These are phyloP conservation scores for Boletellus deceptivus DNA, from an alignment of 1,284 basidiomycete genomes.

Conservation along the genomic window DNA sequence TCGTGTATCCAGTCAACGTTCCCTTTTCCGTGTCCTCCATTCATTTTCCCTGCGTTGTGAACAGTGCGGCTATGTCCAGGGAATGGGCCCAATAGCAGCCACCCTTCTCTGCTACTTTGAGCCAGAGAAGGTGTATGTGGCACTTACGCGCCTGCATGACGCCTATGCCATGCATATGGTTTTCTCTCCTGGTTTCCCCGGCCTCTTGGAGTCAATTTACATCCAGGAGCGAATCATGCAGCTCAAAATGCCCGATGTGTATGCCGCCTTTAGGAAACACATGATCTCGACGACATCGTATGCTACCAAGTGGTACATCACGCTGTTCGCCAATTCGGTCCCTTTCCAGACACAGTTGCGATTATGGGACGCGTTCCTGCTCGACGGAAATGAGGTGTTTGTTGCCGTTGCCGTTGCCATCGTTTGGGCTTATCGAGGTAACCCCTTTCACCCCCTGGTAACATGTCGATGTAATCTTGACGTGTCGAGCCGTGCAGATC, in stretches of 20 bases:
- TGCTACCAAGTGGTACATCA: slow-evolving; percentile 99
- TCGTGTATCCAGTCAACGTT: slow-evolving; percentile 69
- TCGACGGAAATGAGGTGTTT: slow-evolving; percentile 90
- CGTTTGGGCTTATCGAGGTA: slow-evolving; percentile 86
- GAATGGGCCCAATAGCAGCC: slow-evolving; percentile 97
- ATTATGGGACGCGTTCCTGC: slow-evolving; percentile 90
- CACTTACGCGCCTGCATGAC: slow-evolving; percentile 83
- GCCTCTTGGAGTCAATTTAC: slow-evolving; percentile 91
- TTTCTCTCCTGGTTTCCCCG: slow-evolving; percentile 94
- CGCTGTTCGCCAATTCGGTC: slow-evolving; percentile 92
- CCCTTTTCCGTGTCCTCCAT: slow-evolving; percentile 93
- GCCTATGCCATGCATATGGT: slow-evolving; percentile 87
- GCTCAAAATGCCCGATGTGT: slow-evolving; percentile 86
- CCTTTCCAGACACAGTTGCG: slow-evolving; percentile 94
- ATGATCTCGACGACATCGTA: slow-evolving; percentile 92
- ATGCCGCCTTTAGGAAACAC: slow-evolving; percentile 78
- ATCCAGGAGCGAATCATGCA: slow-evolving; percentile 89
- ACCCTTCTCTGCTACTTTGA: slow-evolving; percentile 93
- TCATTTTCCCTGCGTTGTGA: slow-evolving; percentile 83
- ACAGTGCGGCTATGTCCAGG: slow-evolving; percentile 97
- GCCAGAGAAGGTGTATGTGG: slow-evolving; percentile 83
- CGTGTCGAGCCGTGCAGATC: slow-evolving; percentile 50
- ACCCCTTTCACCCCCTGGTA: slow-evolving; percentile 18
- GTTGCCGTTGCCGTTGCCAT: slow-evolving; percentile 83
- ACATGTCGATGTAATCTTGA: slow-evolving; percentile 3